Evolutionary conservation across 352 stramenopile species (phyloP), one percentile per base, ranked within the genome.

Genomic region (Pythium diclinum): DNA sequence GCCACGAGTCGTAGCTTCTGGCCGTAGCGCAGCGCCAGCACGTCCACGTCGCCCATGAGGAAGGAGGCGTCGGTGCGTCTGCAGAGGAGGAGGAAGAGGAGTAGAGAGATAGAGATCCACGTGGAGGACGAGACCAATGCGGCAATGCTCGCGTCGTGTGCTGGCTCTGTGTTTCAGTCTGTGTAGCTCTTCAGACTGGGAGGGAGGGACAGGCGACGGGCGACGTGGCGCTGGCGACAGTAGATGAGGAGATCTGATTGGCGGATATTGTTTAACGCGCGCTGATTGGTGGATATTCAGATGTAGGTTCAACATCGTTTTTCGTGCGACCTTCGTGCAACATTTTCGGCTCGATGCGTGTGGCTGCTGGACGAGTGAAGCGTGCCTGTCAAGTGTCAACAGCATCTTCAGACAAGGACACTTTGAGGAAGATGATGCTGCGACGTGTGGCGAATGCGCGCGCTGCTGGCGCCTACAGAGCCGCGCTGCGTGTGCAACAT

Each of bases 1-100:
- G 83, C 78, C 5, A 72, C 72, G 19, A 92, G 77, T 19, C 80
- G 81, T 60, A 92, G 61, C 67, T 87, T 87, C 52, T 90, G 79
- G 38, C 83, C 81, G 69, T 89, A 90, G 68, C 71, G 83, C 63
- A 92, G 61, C 33, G 68, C 70, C 58, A 77, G 61, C 67, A 64
- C 53, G 55, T 73, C 69, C 52, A 65, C 56, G 56, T 64, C 63
- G 40, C 57, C 63, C 62, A 68, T 68, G 44, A 28, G 25, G 25
- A 28, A 28, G 4, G 25, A 28, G 25, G 4, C 19, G 38, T 21
- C 44, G 17, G 19, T 32, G 6, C 53, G 17, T 32, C 9, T 46
- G 36, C 36, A 58, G 30, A 21, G 21, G 25, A 28, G 25, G 25
- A 28, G 25, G 25, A 28, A 28, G 25, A 28, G 25, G 25, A 28